Base-by-base conservation (phyloP, 306 rosid genomes). In the Prosopis cineraria region DNA sequence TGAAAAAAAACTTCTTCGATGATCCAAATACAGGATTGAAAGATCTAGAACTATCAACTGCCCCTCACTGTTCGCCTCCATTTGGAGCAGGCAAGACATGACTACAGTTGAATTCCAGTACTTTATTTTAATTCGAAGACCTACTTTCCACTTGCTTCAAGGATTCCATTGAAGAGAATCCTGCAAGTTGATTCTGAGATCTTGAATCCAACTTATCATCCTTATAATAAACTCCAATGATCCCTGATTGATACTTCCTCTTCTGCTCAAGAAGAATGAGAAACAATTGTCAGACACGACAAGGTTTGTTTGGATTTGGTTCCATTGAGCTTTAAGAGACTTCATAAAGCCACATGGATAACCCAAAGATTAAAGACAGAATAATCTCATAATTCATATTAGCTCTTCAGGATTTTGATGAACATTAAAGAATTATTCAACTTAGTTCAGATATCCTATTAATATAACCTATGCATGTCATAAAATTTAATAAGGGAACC, bases 1-100 rank as follows among this genome's bases (percentile, higher is more conserved):
- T n/a, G n/a, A n/a, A n/a, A n/a, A n/a, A n/a, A n/a, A n/a, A n/a
- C 90, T 94, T 94, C 85, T 94, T 94, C 24, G 98, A 94, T 59
- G 98, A 92, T 70, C 98, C 98, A 87, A 94, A 94, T 37, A 90
- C 97, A 5, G 98, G 98, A 88, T 94, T 92, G 45, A 94, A 88
- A 75, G 98, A 88, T 85, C 92, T 94, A 47, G 97, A 88, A 72
- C 91, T 90, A 78, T 87, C 90, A 81, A 86, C 79, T 43, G 91
- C 90, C 74, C 97, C 97, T 96, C 98, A 91, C 73, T 94, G 98
- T 6, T 94, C 92, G 34, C 93, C 89, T 56, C 94, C 98, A 88
- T 86, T 90, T 72, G 97, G 98, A 81, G 89, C 87, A 65, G 98
- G 98, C 0, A 96, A 92, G 84, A 92, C 97, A 39, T 97, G 92